Evolutionary conservation across 2,329 filamentous ascomycete genomes (phyloP).

Genomic region (Aspergillus ochraceus): DNA sequence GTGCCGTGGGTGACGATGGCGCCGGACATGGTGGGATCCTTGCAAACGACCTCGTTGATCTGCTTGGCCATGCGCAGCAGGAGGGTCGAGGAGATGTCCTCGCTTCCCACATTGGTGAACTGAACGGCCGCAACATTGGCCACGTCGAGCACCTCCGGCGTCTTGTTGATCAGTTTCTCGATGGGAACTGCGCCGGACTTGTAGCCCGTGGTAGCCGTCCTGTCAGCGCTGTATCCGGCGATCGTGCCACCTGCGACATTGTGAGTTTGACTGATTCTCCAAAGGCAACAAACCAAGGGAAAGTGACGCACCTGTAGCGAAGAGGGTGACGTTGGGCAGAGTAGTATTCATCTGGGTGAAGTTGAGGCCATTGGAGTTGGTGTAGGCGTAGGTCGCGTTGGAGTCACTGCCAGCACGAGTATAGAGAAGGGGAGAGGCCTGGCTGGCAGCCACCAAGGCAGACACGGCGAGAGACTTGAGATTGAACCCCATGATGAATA

Average conservation of each 20-base stretch:
- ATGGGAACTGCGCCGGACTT: conserved; percentile 25
- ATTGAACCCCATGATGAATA: conserved; percentile 16
- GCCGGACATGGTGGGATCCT: conserved; percentile 24
- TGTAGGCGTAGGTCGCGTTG: conserved; percentile 21
- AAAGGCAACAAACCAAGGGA: neutral
- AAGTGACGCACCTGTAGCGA: conserved; percentile 21
- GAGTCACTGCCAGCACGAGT: conserved; percentile 13
- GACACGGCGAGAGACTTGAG: conserved; percentile 16
- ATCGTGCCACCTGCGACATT: conserved; percentile 17
- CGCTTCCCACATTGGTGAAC: conserved; percentile 28
- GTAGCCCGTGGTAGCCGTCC: conserved; percentile 28
- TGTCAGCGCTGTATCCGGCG: conserved; percentile 24
- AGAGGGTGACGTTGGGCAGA: conserved; percentile 27
- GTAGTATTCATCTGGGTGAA: conserved; percentile 27
- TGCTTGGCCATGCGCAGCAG: conserved; percentile 23
- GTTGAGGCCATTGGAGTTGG: conserved; percentile 26
- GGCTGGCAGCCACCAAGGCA: conserved; percentile 17
- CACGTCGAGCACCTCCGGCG: conserved; percentile 26
- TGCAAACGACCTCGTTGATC: conserved; percentile 23
- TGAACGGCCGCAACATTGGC: conserved; percentile 30
- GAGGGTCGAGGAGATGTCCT: conserved; percentile 24
- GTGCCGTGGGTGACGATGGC: conserved; percentile 61
- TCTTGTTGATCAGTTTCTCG: conserved; percentile 23
- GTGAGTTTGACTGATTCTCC: neutral
- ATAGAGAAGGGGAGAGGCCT: conserved; percentile 21